These are phyloP conservation scores for Globisporangium splendens DNA, from an alignment of 352 stramenopile genomes.

Conservation along the genomic window DNA sequence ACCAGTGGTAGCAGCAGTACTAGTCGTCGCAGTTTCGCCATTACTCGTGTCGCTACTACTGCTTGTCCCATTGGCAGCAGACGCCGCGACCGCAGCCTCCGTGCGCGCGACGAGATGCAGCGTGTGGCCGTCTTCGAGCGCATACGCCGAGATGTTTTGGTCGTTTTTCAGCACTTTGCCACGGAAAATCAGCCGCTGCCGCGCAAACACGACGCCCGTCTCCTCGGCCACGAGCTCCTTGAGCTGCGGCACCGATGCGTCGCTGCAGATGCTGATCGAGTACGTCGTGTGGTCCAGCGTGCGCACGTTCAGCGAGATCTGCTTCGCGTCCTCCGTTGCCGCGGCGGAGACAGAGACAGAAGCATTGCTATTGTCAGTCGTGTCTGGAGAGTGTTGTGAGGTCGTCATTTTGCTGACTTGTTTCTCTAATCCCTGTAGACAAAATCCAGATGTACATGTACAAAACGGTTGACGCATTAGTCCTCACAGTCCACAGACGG, in stretches of 20 bases:
- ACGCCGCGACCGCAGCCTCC: slow-evolving; percentile 11
- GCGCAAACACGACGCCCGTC: slow-evolving; percentile 67
- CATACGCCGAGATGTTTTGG: slow-evolving; percentile 63
- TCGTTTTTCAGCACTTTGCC: slow-evolving; percentile 88
- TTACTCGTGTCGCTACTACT: not conserved
- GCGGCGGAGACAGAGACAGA: too few relatives aligned
- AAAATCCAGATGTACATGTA: too few relatives aligned
- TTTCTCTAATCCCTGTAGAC: too few relatives aligned
- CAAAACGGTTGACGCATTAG: too few relatives aligned
- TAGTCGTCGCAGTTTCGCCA: slow-evolving; percentile 1
- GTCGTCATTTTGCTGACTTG: too few relatives aligned
- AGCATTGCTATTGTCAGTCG: too few relatives aligned
- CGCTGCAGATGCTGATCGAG: slow-evolving; percentile 53
- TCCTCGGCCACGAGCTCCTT: slow-evolving; percentile 65
- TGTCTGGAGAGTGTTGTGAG: too few relatives aligned
- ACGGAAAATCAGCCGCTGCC: slow-evolving; percentile 83
- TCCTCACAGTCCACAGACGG: too few relatives aligned
- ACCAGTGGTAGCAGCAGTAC: not conserved
- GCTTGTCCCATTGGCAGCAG: too few relatives aligned
- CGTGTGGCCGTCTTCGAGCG: slow-evolving; percentile 79
- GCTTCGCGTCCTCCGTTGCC: slow-evolving; percentile 15
- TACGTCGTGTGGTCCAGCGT: slow-evolving; percentile 84
- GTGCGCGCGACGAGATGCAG: slow-evolving; percentile 75
- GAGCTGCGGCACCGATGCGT: slow-evolving; percentile 70
- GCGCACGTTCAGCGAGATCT: slow-evolving; percentile 73